Conservation (phyloP, 2,329 filamentous ascomycete genomes). For the Verticillium nonalfalfae region DNA sequence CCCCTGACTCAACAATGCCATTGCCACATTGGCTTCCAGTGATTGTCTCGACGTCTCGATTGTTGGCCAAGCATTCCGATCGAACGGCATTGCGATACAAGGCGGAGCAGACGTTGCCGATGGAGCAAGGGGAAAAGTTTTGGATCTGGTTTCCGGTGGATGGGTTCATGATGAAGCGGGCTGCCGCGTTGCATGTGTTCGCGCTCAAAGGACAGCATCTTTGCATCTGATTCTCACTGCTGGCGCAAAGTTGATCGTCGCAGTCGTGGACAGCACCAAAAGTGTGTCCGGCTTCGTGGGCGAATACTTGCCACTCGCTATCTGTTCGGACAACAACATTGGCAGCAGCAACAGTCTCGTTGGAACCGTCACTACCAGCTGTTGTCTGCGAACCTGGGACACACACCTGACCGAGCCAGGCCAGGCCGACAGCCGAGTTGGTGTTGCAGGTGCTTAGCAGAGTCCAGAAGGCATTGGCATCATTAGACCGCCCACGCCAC, state of each 20-base stretch:
- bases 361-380: slow-evolving; percentile 38
- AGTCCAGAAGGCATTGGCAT: slow-evolving; percentile 91
- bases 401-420: slow-evolving; percentile 90
- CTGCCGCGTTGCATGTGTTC: slow-evolving; percentile 64
- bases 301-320: slow-evolving; percentile 92
- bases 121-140: slow-evolving; percentile 77
- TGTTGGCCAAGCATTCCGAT: slow-evolving; percentile 73
- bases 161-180: slow-evolving; percentile 93
- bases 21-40: slow-evolving; percentile 87
- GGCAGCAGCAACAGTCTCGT: slow-evolving; percentile 73
- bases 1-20: slow-evolving; percentile 83
- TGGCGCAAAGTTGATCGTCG: slow-evolving; percentile 56
- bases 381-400: slow-evolving; percentile 49
- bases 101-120: slow-evolving; percentile 91
- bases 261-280: slow-evolving; percentile 97
- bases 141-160: slow-evolving; percentile 69
- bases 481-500: slow-evolving; percentile 74
- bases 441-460: slow-evolving; percentile 78
- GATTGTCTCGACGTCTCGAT: slow-evolving; percentile 75
- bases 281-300: slow-evolving; percentile 89
- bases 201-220: slow-evolving; percentile 74
- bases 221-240: slow-evolving; percentile 45
- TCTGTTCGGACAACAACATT: slow-evolving; percentile 84
- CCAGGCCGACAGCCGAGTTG: slow-evolving; percentile 78
- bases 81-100: slow-evolving; percentile 73